Evolutionary conservation across 257 asterid species (phyloP), one percentile per base, ranked within the genome.

Genomic region (Petrea volubilis): DNA sequence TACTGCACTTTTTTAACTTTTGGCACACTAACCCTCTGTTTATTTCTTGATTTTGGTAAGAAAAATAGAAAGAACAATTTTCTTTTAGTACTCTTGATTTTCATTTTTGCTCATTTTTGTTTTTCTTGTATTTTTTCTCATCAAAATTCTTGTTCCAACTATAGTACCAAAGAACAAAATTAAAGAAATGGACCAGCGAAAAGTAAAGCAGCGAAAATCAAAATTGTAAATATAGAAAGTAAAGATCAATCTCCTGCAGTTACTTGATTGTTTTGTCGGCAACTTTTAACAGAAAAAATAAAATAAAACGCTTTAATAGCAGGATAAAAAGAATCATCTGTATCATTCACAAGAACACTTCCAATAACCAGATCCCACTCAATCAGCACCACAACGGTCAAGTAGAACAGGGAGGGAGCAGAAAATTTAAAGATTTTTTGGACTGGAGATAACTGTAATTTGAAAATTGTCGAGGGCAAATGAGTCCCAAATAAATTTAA

Each of bases 291-390:
- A 10, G 27, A 3, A 24, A 46, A 38, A 38, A 7, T 6, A 15
- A 44, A 31, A 6, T 29, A 17, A 12, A 13, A 9, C 3, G 31
- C 20, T 8, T 13, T 38, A 7, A 38, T 38, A 5, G 43, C 43
- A 2, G 11, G 5, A 12, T 38, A 38, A 3, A 38, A 3, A 38
- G 9, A 3, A 38, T 17, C 56, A 40, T 40, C 58, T 33, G 36
- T 68, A 73, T 24, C 38, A 23, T 64, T 43, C 40, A 28, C 44
- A 40, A 29, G 40, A 43, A 33, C 64, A 21, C 29, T 44, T 47
- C 17, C 33, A 60, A 28, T 13, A 47, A 50, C 67, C 43, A 74
- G 46, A 74, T 71, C 67, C 33, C 24, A 21, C 31, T 38, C 51
- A 23, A 61, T 2, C 34, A 61, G 12, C 52, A 3, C 36, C 68